Evolutionary conservation across 805 yeast species (phyloP).

Genomic region (Ogataea ganodermae): DNA sequence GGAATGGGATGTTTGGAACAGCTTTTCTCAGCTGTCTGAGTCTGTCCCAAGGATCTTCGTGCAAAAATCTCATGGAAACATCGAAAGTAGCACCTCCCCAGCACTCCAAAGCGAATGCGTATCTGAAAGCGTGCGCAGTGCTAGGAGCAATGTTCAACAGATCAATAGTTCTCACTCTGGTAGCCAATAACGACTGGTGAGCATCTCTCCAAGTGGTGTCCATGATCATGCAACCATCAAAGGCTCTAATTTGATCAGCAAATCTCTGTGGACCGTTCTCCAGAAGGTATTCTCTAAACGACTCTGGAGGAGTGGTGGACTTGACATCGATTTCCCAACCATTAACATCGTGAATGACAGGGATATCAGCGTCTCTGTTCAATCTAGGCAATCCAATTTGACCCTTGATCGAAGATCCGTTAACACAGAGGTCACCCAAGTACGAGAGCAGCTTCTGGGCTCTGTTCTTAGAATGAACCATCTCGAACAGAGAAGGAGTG

Average conservation of each 20-base stretch:
- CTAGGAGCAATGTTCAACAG: constrained; percentile 88
- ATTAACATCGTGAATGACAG: constrained; percentile 62
- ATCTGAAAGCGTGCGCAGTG: constrained; percentile 85
- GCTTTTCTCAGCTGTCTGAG: constrained; percentile 80
- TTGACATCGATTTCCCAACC: constrained; percentile 61
- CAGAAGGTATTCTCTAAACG: constrained; percentile 90
- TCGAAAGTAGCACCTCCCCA: constrained; percentile 99
- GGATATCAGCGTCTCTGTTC: constrained; percentile 71
- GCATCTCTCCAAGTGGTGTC: constrained; percentile 99
- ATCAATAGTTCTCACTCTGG: constrained; percentile 95
- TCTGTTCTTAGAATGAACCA: constrained; percentile 94
- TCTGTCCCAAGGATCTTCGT: constrained; percentile 99
- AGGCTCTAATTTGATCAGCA: constrained; percentile 81
- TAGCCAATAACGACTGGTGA: constrained; percentile 95
- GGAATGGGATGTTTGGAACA: constrained; percentile 99
- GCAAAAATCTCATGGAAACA: constrained; percentile 96
- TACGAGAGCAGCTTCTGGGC: constrained; percentile 92
- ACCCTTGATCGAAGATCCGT: constrained; percentile 95
- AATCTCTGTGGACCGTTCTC: constrained; percentile 87
- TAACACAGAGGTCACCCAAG: constrained; percentile 90
- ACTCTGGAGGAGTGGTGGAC: constrained; percentile 57
- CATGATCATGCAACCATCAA: constrained; percentile 88
- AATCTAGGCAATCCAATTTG: constrained; percentile 92
- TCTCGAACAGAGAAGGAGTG: constrained; percentile 92
- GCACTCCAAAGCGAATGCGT: constrained; percentile 95